These are phyloP conservation scores for Raffaelea albimanens DNA, from an alignment of 2,329 filamentous ascomycete species.

Conservation along the genomic window DNA sequence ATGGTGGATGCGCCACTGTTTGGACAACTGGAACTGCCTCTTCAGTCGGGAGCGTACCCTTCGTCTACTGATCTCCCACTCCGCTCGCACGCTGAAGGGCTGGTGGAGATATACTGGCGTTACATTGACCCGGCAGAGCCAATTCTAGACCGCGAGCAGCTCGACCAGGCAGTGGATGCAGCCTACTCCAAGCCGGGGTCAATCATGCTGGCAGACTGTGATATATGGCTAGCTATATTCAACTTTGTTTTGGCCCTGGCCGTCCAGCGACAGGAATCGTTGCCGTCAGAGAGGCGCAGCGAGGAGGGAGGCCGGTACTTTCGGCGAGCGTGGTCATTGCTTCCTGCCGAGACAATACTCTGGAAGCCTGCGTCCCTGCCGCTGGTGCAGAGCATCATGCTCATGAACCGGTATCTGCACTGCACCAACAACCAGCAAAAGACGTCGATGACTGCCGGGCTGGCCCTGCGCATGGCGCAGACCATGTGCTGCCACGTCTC, in stretches of 20 bases:
- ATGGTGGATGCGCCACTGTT: too few relatives aligned
- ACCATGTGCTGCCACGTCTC: constrained; percentile 21
- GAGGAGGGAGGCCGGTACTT: constrained; percentile 31
- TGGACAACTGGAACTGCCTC: too few relatives aligned
- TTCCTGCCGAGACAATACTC: constrained; percentile 25
- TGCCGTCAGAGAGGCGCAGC: constrained; percentile 27
- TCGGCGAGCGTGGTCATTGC: constrained; percentile 28
- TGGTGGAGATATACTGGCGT: constrained; percentile 36
- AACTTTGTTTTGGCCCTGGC: constrained; percentile 39
- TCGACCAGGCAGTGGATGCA: too few relatives aligned
- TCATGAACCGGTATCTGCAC: constrained; percentile 39
- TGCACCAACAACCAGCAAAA: constrained; percentile 36
- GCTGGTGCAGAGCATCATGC: constrained; percentile 34
- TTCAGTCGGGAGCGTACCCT: constrained; percentile 15
- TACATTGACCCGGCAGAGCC: constrained; percentile 37
- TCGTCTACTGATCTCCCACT: constrained; percentile 29
- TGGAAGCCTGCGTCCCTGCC: constrained; percentile 33
- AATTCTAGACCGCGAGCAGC: constrained; percentile 25
- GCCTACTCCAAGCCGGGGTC: too few relatives aligned
- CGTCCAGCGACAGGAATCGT: constrained; percentile 31
- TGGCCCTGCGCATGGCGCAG: constrained; percentile 36
- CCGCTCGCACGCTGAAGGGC: constrained; percentile 31
- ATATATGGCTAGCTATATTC: constrained; percentile 28
- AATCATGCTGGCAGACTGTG: too few relatives aligned
- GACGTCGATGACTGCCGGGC: constrained; percentile 38